A percentile compares a stretch with the other conserved stretches of the same genome.
These are phyloP conservation scores for Auxenochlorella pyrenoidosa DNA, from an alignment of 139 green algal species.

Conservation along the genomic window DNA sequence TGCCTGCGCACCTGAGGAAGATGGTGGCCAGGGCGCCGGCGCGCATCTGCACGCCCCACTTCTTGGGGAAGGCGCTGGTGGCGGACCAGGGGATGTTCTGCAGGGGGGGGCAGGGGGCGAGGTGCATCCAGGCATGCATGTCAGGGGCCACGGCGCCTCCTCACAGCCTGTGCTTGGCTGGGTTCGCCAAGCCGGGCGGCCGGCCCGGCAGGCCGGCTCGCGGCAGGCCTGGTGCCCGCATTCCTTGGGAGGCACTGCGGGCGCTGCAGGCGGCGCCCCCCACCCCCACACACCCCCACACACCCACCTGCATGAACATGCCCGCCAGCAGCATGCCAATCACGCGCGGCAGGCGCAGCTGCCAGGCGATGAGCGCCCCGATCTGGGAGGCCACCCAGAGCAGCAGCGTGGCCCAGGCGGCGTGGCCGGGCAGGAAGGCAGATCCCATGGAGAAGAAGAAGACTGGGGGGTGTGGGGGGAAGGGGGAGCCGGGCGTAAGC, in stretches of 20 bases:
- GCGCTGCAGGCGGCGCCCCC: too few relatives aligned
- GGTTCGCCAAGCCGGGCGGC: too few relatives aligned
- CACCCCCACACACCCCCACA: too few relatives aligned
- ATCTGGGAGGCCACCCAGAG: slow-evolving; percentile 41
- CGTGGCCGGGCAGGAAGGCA: slow-evolving; percentile 47
- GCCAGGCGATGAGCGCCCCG: slow-evolving; percentile 38
- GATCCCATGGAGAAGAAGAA: slow-evolving; percentile 50
- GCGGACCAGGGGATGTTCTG: slow-evolving; percentile 69
- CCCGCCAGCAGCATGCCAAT: slow-evolving; percentile 81
- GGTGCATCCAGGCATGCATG: too few relatives aligned
- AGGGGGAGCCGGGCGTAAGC: not conserved
- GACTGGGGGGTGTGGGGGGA: not conserved
- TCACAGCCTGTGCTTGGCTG: too few relatives aligned
- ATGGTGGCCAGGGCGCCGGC: slow-evolving; percentile 81
- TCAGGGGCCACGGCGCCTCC: too few relatives aligned
- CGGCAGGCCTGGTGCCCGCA: too few relatives aligned
- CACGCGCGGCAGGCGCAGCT: slow-evolving; percentile 65
- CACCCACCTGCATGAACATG: slow-evolving; percentile 54
- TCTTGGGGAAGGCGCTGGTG: slow-evolving; percentile 56
- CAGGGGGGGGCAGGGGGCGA: too few relatives aligned
- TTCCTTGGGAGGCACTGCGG: too few relatives aligned
- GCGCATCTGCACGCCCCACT: slow-evolving; percentile 76
- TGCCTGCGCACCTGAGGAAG: slow-evolving; percentile 65
- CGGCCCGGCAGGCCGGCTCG: too few relatives aligned
- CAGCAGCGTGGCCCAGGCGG: slow-evolving; percentile 44